Conservation (phyloP, 75 land plant genomes). For the Picea sitchensis region DNA sequence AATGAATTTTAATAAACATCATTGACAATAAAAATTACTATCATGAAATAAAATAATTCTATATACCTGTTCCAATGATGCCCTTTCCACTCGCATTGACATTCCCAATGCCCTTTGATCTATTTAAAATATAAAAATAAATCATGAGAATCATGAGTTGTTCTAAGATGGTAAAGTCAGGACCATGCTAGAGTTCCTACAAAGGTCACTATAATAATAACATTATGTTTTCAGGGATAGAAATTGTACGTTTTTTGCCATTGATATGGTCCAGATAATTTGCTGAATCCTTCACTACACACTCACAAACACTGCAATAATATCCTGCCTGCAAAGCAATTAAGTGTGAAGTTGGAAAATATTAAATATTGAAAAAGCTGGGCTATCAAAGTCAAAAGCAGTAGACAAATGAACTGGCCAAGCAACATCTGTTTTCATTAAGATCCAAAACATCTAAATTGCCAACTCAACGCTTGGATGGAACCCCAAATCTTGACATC, state of each 20-base stretch:
- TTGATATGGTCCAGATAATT: slow-evolving; percentile 97
- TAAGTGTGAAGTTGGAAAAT: not conserved
- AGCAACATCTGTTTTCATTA: not conserved
- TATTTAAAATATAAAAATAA: slow-evolving; percentile 11
- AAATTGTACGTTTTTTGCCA: slow-evolving; percentile 87
- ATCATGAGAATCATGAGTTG: not conserved
- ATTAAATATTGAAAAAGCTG: not conserved
- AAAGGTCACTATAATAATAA: not conserved
- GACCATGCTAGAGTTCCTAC: not conserved
- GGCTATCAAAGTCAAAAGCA: not conserved
- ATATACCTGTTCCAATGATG: slow-evolving; percentile 80
- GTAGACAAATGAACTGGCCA: not conserved
- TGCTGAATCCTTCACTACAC: slow-evolving; percentile 98
- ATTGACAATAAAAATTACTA: too few species aligned
- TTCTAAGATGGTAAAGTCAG: not conserved
- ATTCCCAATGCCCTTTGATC: slow-evolving; percentile 97
- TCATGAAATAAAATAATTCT: not conserved
- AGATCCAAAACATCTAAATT: not conserved
- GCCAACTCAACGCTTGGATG: not conserved
- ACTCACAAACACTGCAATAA: slow-evolving; percentile 93
- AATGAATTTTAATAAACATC: too few species aligned
- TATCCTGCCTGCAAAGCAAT: slow-evolving; percentile 77
- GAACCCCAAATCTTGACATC: not conserved
- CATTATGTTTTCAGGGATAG: not conserved
- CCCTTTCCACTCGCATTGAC: slow-evolving; percentile 96